Evolutionary conservation across 345 rosid genomes (phyloP).

Genomic region (Excoecaria agallocha): DNA sequence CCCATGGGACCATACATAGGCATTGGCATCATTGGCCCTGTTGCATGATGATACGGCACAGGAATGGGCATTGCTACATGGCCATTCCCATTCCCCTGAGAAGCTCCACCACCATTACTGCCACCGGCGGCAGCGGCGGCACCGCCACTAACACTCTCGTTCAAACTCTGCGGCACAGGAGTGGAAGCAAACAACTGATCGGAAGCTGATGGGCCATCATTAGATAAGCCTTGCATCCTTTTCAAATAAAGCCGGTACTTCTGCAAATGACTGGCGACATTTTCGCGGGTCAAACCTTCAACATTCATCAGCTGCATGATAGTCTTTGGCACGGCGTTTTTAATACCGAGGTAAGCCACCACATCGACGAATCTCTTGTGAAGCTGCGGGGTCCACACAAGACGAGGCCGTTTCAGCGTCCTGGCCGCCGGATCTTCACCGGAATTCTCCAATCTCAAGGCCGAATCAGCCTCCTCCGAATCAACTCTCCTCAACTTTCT

Average conservation of each 20-base stretch:
- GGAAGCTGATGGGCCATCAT: constrained; percentile 46
- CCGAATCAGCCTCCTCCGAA: constrained; percentile 81
- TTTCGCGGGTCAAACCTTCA: constrained; percentile 87
- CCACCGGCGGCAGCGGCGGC: not conserved
- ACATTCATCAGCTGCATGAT: constrained; percentile 99
- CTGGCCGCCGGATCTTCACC: constrained; percentile 59
- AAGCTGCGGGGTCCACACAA: constrained; percentile 97
- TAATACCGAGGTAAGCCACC: constrained; percentile 77
- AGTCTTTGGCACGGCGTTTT: constrained; percentile 96
- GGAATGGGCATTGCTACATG: constrained; percentile 46
- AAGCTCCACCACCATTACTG: not conserved
- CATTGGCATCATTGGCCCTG: constrained; percentile 54
- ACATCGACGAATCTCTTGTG: constrained; percentile 97
- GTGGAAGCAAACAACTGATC: constrained; percentile 81
- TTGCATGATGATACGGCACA: constrained; percentile 32
- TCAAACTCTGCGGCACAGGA: constrained; percentile 64
- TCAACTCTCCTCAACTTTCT: constrained; percentile 61
- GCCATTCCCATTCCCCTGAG: constrained; percentile 26
- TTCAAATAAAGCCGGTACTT: constrained; percentile 86
- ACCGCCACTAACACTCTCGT: constrained; percentile 32
- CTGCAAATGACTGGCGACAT: constrained; percentile 93
- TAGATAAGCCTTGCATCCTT: constrained; percentile 76
- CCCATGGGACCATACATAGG: constrained; percentile 66
- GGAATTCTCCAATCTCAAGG: constrained; percentile 41
- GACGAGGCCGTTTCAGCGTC: constrained; percentile 67